phyloP scores from a whole-genome alignment of 768 basidiomycete species.

The Pilatotrama ljubarskyi region DNA sequence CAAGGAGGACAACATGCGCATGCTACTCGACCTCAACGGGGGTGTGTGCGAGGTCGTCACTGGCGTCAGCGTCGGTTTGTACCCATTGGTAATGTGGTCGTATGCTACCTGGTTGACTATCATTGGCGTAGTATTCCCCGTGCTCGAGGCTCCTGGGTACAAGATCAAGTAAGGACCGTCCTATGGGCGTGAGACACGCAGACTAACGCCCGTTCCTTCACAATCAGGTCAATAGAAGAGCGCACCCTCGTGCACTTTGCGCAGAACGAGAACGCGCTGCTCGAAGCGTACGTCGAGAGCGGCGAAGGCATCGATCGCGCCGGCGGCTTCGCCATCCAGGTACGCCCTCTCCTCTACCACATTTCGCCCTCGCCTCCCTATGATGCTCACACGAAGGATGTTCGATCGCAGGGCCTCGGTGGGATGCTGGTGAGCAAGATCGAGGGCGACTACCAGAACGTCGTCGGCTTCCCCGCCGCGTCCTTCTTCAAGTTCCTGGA shows the following conservation, averaged over 20 bases:
- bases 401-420: constrained; percentile 63
- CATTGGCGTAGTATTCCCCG: constrained; percentile 62
- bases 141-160: constrained; percentile 77
- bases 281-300: constrained; percentile 80
- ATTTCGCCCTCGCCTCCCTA: background rate
- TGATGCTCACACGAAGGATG: background rate
- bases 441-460: constrained; percentile 88
- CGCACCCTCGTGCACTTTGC: constrained; percentile 77
- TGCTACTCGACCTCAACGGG: constrained; percentile 87
- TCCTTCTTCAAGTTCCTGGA: constrained; percentile 80
- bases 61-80: constrained; percentile 75
- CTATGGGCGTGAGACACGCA: too few species aligned
- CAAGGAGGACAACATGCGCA: constrained; percentile 81
- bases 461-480: constrained; percentile 89
- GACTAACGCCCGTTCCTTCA: too few species aligned
- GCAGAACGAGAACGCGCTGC: constrained; percentile 55
- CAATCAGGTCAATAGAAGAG: constrained; percentile 73
- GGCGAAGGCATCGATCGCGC: constrained; percentile 88
- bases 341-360: constrained; percentile 30
- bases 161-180: constrained; percentile 53
- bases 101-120: background rate
- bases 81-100: background rate
- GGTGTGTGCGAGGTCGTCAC: constrained; percentile 90
- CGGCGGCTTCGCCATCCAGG: constrained; percentile 94
- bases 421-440: constrained; percentile 80